Evolutionary conservation across 2,329 filamentous ascomycete species (phyloP), one percentile per base, ranked within the genome.

Genomic region (Bipolaris bicolor): DNA sequence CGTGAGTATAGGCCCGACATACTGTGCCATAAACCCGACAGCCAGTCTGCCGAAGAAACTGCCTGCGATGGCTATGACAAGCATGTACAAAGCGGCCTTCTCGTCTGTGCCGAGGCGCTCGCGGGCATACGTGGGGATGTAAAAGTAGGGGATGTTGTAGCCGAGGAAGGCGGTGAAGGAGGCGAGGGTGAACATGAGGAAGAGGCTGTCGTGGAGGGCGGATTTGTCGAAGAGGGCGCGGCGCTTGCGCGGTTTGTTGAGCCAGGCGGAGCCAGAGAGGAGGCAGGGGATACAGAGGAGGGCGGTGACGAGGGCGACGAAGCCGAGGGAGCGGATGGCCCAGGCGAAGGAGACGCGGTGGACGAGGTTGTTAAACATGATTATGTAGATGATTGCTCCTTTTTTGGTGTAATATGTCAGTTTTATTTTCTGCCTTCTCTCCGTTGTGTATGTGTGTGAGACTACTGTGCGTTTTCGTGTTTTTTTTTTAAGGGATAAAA

Each of bases 141-240:
- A 77, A 46, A 76, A 76, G 49, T 75, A 77, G 1, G 74, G 74
- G 0, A 75, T 65, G 6, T 75, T 77, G 45, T 77, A 77, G 1
- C 75, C 75, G 1, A 77, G 59, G 39, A 76, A 77, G 3, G 66
- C 73, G 29, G 66, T 65, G 49, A 76, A 77, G 0, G 70, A 73
- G 24, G 64, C 73, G 4, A 60, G 62, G 0, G 73, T 76, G 48
- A 76, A 77, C 41, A 76, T 61, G 29, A 76, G 62, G 52, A 76
- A 76, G 22, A 76, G 61, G 1, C 56, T 62, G 31, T 76, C 75
- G 7, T 69, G 64, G 13, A 76, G 58, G 1, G 75, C 75, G 6
- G 70, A 61, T 18, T 61, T 63, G 47, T 77, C 74, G 51, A 75
- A 75, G 1, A 77, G 66, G 0, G 61, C 57, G 16, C 75, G 70